phyloP scores from a whole-genome alignment of 805 yeast genomes.

The Yarrowia osloensis region DNA sequence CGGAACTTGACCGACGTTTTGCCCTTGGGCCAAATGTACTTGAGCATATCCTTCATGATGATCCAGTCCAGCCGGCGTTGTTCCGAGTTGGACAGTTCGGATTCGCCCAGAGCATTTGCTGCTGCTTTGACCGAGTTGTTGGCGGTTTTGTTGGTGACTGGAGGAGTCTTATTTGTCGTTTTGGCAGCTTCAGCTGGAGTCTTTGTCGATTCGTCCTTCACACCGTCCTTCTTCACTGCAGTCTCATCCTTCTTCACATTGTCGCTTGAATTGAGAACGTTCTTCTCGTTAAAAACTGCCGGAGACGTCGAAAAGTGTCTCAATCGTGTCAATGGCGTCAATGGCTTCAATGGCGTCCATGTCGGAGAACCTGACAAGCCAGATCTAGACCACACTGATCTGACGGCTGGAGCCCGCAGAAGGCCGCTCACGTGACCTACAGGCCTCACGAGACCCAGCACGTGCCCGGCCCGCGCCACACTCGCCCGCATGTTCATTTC shows the following conservation, averaged over 20 bases:
- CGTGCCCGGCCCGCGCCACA: slow-evolving; percentile 1
- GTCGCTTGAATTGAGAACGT: no score
- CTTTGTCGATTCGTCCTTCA: no score
- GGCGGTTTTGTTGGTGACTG: neutral
- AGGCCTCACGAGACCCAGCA: slow-evolving; percentile 2
- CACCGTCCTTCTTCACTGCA: no score
- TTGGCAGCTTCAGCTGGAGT: no score
- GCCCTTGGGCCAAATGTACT: slow-evolving; percentile 45
- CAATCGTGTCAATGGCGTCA: no score
- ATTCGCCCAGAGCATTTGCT: neutral
- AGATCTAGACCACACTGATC: no score
- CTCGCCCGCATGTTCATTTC: slow-evolving; percentile 6
- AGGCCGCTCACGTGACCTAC: no score
- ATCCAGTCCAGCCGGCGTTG: slow-evolving; percentile 30
- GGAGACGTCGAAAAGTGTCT: neutral
- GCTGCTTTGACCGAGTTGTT: neutral
- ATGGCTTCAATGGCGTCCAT: no score
- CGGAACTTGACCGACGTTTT: slow-evolving; percentile 53
- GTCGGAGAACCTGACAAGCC: no score
- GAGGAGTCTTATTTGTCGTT: no score
- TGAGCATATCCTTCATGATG: slow-evolving; percentile 38
- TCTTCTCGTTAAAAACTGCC: neutral
- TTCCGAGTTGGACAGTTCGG: slow-evolving; percentile 10
- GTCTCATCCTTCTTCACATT: neutral
- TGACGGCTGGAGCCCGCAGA: no score